phyloP scores from a whole-genome alignment of 2,329 filamentous ascomycete genomes.

The Curvularia spicifera region DNA sequence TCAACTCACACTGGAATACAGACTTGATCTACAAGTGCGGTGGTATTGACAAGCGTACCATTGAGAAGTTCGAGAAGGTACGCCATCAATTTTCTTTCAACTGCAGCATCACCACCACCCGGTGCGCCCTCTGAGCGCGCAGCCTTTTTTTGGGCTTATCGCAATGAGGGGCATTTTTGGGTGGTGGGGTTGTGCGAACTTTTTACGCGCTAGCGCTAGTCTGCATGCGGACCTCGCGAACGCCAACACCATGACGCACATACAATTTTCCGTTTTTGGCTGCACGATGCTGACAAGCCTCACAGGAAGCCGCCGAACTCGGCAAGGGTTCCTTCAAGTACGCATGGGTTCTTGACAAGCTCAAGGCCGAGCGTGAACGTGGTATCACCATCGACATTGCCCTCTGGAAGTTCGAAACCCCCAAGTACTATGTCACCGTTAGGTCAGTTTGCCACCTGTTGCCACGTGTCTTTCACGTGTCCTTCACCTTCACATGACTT shows the following conservation, averaged over 20 bases:
- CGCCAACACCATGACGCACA: conserved; percentile 44
- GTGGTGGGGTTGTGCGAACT: conserved; percentile 51
- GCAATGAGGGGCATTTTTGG: conserved; percentile 47
- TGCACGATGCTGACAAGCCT: conserved; percentile 42
- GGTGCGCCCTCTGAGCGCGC: conserved; percentile 30
- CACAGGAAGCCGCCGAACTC: conserved; percentile 95
- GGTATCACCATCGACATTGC: conserved; percentile 99
- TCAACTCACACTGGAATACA: conserved; percentile 60
- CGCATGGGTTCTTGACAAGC: conserved; percentile 99
- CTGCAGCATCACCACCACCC: conserved; percentile 15
- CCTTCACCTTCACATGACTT: no score
- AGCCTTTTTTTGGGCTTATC: conserved; percentile 45
- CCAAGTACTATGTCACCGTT: conserved; percentile 85
- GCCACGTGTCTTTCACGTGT: no score
- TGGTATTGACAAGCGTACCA: conserved; percentile 99
- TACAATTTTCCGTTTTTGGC: conserved; percentile 8
- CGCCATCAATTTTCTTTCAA: conserved; percentile 46
- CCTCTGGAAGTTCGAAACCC: conserved; percentile 99
- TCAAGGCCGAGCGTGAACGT: conserved; percentile 99
- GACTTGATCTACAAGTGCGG: conserved; percentile 99
- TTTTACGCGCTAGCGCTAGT: conserved; percentile 48
- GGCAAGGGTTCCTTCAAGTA: conserved; percentile 99
- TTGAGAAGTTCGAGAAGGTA: conserved; percentile 99
- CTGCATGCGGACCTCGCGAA: conserved; percentile 39
- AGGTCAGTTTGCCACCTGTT: no score